These are phyloP conservation scores for Sclerotinia spermophila DNA, from an alignment of 2,329 filamentous ascomycete genomes.

Conservation along the genomic window DNA sequence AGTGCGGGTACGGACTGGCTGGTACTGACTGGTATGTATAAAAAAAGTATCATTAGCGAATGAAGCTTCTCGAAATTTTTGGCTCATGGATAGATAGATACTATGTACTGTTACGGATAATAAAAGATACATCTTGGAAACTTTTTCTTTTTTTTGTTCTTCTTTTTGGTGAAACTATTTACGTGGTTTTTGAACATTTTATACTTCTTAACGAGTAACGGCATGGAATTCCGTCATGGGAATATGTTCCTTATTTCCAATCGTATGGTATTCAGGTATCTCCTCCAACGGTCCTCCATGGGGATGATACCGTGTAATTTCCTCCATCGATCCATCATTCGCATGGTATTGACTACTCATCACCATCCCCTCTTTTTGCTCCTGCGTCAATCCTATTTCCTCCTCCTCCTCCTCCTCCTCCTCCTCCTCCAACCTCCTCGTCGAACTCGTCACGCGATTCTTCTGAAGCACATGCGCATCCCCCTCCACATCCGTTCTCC, in stretches of 20 bases:
- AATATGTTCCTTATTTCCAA: not conserved
- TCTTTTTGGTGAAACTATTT: not conserved
- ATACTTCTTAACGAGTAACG: not conserved
- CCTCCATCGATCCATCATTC: not conserved
- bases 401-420: conserved; percentile 7
- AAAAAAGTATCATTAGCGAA: not conserved
- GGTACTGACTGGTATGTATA: too few relatives aligned
- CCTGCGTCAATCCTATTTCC: conserved; percentile 8
- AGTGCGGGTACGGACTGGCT: not conserved
- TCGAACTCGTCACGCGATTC: not conserved
- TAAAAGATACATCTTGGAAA: not conserved
- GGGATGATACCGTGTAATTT: not conserved
- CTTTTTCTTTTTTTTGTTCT: not conserved
- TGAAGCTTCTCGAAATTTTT: not conserved
- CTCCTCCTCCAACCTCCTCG: not conserved
- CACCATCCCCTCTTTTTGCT: not conserved
- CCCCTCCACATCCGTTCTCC: not conserved
- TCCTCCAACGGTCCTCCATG: not conserved
- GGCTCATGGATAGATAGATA: not conserved
- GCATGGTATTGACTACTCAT: not conserved
- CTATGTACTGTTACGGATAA: not conserved
- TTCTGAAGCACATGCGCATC: not conserved
- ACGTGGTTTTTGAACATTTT: conserved; percentile 1
- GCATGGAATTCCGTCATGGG: conserved; percentile 8
- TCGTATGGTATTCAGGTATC: not conserved